Evolutionary conservation across 495 filamentous ascomycete genomes (phyloP).

Genomic region (Penicillium egyptiacum): DNA sequence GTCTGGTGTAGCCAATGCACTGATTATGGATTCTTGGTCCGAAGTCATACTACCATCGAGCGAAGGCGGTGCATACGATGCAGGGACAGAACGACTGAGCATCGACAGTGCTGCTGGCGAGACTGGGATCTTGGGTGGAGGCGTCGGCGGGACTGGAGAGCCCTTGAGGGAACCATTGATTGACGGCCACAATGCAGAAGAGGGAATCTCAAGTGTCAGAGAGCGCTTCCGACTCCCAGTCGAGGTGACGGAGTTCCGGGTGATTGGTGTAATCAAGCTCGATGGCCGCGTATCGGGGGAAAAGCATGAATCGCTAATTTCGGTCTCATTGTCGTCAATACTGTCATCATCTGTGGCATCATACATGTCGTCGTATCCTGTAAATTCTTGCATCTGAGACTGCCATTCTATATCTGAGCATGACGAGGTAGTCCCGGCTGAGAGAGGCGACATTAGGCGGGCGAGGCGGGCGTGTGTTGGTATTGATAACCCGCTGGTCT

Average conservation of each 20-base stretch:
- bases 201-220: slow-evolving; percentile 74
- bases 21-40: slow-evolving; percentile 76
- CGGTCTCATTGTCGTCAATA: slow-evolving; percentile 35
- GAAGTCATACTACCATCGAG: slow-evolving; percentile 85
- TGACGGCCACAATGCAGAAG: slow-evolving; percentile 56
- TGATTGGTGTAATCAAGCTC: slow-evolving; percentile 41
- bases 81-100: slow-evolving; percentile 66
- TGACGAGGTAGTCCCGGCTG: slow-evolving; percentile 39
- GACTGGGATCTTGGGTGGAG: slow-evolving; percentile 72
- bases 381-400: slow-evolving; percentile 52
- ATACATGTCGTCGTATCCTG: slow-evolving; percentile 77
- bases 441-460: slow-evolving; percentile 39
- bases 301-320: slow-evolving; percentile 48
- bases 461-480: slow-evolving; percentile 31
- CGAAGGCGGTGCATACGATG: slow-evolving; percentile 77
- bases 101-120: slow-evolving; percentile 70
- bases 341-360: slow-evolving; percentile 74
- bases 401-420: slow-evolving; percentile 50
- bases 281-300: slow-evolving; percentile 45
- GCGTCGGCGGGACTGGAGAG: slow-evolving; percentile 75
- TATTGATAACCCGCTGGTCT: slow-evolving; percentile 37
- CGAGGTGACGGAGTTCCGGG: slow-evolving; percentile 42
- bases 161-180: slow-evolving; percentile 52
- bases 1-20: slow-evolving; percentile 78
- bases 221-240: slow-evolving; percentile 50